A percentile compares a stretch with the other conserved stretches of the same genome.
Conservation (phyloP, 208 protist genomes). For the Leishmania guyanensis region DNA sequence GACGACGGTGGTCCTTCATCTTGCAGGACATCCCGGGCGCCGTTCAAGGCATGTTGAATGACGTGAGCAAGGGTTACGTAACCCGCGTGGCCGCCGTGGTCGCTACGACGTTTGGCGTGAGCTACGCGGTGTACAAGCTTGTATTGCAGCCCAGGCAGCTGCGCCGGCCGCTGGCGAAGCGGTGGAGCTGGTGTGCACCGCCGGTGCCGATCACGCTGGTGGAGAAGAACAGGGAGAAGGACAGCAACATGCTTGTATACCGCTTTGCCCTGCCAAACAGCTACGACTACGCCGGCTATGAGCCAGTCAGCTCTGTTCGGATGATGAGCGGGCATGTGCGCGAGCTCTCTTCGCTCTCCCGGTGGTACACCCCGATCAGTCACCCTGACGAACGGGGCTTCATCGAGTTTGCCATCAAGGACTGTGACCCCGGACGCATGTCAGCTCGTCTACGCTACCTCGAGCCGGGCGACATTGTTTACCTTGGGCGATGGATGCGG, state of each 20-base stretch:
- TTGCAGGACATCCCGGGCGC: slow-evolving; percentile 68
- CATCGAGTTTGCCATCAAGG: slow-evolving; percentile 87
- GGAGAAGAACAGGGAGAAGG: slow-evolving; percentile 55
- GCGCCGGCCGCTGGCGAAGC: slow-evolving; percentile 64
- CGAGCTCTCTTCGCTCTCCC: slow-evolving; percentile 52
- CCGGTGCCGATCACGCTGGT: slow-evolving; percentile 76
- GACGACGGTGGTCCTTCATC: slow-evolving; percentile 72
- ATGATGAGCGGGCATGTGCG: slow-evolving; percentile 56
- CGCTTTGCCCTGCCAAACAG: slow-evolving; percentile 81
- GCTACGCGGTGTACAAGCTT: slow-evolving; percentile 50
- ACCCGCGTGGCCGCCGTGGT: slow-evolving; percentile 39
- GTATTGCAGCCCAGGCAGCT: slow-evolving; percentile 61
- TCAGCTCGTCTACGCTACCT: slow-evolving; percentile 70
- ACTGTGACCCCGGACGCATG: slow-evolving; percentile 82
- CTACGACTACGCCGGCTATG: slow-evolving; percentile 89
- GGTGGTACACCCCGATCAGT: slow-evolving; percentile 90
- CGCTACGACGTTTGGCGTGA: slow-evolving; percentile 16
- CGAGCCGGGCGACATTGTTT: slow-evolving; percentile 71
- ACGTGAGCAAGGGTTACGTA: slow-evolving; percentile 79
- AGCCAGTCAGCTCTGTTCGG: slow-evolving; percentile 80
- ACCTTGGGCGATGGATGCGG: slow-evolving; percentile 86
- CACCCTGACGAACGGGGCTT: slow-evolving; percentile 76
- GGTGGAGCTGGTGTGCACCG: slow-evolving; percentile 59
- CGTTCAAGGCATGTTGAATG: slow-evolving; percentile 41
- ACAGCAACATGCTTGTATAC: slow-evolving; percentile 66